These are phyloP conservation scores for Yamadazyma epiphylla DNA, from an alignment of 1,139 yeast genomes.

Conservation along the genomic window DNA sequence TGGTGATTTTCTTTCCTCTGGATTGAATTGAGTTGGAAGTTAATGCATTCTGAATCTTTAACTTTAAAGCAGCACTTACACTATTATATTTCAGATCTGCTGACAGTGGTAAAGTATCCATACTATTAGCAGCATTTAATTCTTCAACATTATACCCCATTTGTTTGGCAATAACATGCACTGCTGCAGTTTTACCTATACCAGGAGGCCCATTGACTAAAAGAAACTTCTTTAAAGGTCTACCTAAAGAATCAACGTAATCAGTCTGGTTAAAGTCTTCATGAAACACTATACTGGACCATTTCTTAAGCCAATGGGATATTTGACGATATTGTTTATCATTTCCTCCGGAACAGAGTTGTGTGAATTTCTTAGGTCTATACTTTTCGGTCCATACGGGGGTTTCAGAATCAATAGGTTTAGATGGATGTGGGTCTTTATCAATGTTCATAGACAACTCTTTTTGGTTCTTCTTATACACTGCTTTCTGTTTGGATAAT, in stretches of 20 bases:
- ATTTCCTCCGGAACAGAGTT: slow-evolving; percentile 69
- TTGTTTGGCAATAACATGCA: slow-evolving; percentile 79
- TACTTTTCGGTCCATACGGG: slow-evolving; percentile 67
- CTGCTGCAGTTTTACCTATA: slow-evolving; percentile 89
- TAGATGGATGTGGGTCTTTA: slow-evolving; percentile 3
- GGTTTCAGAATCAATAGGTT: slow-evolving; percentile 2
- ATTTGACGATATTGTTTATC: slow-evolving; percentile 72
- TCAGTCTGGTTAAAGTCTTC: slow-evolving; percentile 22
- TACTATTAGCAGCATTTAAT: slow-evolving; percentile 81
- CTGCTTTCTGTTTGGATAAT: slow-evolving; percentile 23
- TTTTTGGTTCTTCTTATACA: slow-evolving; percentile 17
- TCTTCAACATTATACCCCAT: slow-evolving; percentile 81
- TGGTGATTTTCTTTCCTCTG: slow-evolving; percentile 10
- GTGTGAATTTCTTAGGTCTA: slow-evolving; percentile 65
- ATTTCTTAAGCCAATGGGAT: slow-evolving; percentile 75
- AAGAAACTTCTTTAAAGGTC: slow-evolving; percentile 71
- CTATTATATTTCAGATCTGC: slow-evolving; percentile 14
- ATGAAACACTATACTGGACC: slow-evolving; percentile 70
- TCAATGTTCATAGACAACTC: too few species aligned
- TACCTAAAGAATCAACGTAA: slow-evolving; percentile 51
- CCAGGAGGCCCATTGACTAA: slow-evolving; percentile 93
- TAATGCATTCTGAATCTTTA: slow-evolving; percentile 66
- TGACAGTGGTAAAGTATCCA: slow-evolving; percentile 29
- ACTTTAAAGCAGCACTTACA: slow-evolving; percentile 28
- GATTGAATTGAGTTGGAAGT: slow-evolving; percentile 57